Evolutionary conservation across 2,329 filamentous ascomycete genomes (phyloP).

Genomic region (Penicillium sp.): DNA sequence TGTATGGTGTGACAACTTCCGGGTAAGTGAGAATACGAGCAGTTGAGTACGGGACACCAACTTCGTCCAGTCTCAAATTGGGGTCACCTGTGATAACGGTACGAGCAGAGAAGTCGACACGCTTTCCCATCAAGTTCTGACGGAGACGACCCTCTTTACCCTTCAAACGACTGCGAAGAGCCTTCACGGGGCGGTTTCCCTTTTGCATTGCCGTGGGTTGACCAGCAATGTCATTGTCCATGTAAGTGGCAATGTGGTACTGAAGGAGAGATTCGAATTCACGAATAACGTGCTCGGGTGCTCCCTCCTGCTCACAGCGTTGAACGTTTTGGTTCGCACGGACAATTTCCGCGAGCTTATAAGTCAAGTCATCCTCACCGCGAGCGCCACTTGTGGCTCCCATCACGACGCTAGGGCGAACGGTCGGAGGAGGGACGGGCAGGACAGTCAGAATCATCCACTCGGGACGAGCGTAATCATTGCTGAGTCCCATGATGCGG

Average conservation of each 20-base stretch:
- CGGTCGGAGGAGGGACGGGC: constrained; percentile 90
- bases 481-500: constrained; percentile 83
- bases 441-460: constrained; percentile 98
- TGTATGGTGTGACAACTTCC: constrained; percentile 96
- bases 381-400: constrained; percentile 90
- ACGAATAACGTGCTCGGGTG: constrained; percentile 82
- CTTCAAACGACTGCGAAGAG: constrained; percentile 94
- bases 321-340: constrained; percentile 94
- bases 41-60: constrained; percentile 92
- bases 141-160: constrained; percentile 97
- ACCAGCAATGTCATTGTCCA: constrained; percentile 99
- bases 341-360: constrained; percentile 98
- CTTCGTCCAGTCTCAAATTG: constrained; percentile 93
- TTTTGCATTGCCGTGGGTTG: constrained; percentile 94
- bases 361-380: constrained; percentile 98
- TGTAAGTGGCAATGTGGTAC: constrained; percentile 97
- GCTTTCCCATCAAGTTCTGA: constrained; percentile 99
- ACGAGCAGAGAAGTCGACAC: constrained; percentile 98
- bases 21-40: constrained; percentile 92
- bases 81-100: constrained; percentile 99
- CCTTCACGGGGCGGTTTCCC: constrained; percentile 93
- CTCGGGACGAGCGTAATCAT: constrained; percentile 91
- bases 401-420: constrained; percentile 95
- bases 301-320: constrained; percentile 86
- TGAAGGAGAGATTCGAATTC: constrained; percentile 93